These are phyloP conservation scores for Wickerhamomyces sp. DNA, from an alignment of 1,139 yeast genomes.

Conservation along the genomic window DNA sequence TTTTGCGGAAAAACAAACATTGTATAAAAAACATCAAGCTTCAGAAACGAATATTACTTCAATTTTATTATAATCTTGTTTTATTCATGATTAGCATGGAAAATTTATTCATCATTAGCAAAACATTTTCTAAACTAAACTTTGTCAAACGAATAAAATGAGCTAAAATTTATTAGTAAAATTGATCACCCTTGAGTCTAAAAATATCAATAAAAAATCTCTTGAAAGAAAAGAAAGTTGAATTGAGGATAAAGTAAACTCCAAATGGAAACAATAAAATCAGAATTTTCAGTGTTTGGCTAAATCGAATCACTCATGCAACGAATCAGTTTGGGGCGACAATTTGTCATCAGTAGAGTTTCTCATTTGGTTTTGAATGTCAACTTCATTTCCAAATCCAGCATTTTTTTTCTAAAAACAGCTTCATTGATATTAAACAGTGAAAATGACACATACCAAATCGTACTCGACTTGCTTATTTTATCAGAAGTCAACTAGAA, in stretches of 20 bases:
- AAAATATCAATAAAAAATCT: no score
- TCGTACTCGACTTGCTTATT: slow-evolving; percentile 5
- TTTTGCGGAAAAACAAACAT: neutral
- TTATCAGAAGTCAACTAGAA: neutral
- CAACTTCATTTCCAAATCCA: neutral
- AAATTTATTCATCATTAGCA: slow-evolving; percentile 26
- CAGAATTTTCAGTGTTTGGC: slow-evolving; percentile 55
- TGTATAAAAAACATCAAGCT: slow-evolving; percentile 2
- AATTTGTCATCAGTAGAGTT: slow-evolving; percentile 39
- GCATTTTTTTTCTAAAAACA: no score
- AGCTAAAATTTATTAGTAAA: no score
- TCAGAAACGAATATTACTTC: slow-evolving; percentile 14
- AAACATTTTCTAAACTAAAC: neutral
- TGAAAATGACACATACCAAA: slow-evolving; percentile 2
- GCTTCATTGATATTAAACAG: neutral
- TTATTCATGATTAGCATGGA: slow-evolving; percentile 37
- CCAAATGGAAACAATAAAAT: slow-evolving; percentile 14
- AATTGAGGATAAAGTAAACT: neutral
- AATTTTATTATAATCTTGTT: slow-evolving; percentile 14
- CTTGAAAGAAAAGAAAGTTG: no score
- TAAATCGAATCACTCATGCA: slow-evolving; percentile 51
- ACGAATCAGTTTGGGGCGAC: slow-evolving; percentile 61
- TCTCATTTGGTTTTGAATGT: neutral
- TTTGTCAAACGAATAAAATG: no score
- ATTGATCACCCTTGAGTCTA: no score